Percentiles rank a stretch among this genome's conserved stretches.
Conservation (phyloP, 305 asterid genomes). For the Striga hermonthica region DNA sequence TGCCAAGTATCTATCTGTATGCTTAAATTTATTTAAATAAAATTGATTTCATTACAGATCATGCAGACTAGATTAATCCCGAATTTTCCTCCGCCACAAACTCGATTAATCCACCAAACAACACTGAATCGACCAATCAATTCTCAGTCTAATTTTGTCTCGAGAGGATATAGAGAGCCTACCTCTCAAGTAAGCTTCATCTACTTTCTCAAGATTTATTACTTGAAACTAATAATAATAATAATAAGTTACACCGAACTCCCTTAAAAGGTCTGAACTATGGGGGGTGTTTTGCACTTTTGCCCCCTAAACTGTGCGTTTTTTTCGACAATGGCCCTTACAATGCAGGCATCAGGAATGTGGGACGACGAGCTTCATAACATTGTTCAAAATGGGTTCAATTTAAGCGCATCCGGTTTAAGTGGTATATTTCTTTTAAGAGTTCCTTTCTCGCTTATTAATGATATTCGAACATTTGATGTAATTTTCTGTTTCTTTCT, state of each 20-base stretch:
- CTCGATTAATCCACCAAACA: constrained; percentile 44
- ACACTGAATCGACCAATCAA: constrained; percentile 39
- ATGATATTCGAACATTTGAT: constrained; percentile 21
- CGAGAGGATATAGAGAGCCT: constrained; percentile 43
- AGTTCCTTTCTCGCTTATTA: constrained; percentile 1
- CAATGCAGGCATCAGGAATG: constrained; percentile 35
- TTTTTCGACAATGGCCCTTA: too few species aligned
- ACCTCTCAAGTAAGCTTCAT: constrained; percentile 45
- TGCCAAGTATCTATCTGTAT: background rate
- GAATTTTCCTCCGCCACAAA: constrained; percentile 44
- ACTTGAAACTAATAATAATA: too few species aligned
- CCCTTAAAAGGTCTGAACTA: too few species aligned
- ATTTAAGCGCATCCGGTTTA: constrained; percentile 44
- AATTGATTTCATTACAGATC: constrained; percentile 39
- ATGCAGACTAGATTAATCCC: constrained; percentile 46
- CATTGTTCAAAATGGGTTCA: constrained; percentile 53
- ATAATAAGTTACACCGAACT: too few species aligned
- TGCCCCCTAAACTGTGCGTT: background rate
- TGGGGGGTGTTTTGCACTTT: background rate
- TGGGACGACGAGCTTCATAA: constrained; percentile 69
- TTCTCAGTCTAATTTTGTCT: constrained; percentile 35
- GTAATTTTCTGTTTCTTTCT: constrained; percentile 21
- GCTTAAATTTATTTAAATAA: background rate
- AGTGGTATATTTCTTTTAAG: constrained; percentile 35
- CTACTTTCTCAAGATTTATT: background rate